Conservation (phyloP, 2,329 filamentous ascomycete genomes). For the Aspergillus versicolor region DNA sequence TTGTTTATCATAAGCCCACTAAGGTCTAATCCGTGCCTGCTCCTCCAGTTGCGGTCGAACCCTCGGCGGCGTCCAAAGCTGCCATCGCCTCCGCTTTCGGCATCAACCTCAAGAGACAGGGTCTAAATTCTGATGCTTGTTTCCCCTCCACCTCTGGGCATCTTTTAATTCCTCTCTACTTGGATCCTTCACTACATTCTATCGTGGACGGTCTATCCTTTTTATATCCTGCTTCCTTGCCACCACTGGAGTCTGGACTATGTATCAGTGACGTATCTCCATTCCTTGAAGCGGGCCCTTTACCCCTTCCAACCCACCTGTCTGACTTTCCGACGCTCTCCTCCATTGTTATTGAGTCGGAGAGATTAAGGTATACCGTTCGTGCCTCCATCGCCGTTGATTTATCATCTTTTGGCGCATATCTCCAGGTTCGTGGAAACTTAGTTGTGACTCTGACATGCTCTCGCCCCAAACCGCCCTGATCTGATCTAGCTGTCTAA, state of each 20-base stretch:
- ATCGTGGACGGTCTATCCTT: neutral
- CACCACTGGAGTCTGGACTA: constrained; percentile 16
- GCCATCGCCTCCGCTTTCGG: constrained; percentile 5
- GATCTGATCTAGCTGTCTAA: constrained; percentile 16
- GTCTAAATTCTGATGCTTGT: neutral
- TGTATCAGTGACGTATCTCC: constrained; percentile 27
- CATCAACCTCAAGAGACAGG: neutral
- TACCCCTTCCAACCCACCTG: constrained; percentile 18
- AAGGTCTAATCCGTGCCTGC: neutral
- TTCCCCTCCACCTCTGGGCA: neutral
- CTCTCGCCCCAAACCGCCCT: neutral
- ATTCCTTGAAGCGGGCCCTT: constrained; percentile 27
- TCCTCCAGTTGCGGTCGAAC: neutral
- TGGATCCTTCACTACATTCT: neutral
- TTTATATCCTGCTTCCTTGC: neutral
- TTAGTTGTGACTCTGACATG: constrained; percentile 3
- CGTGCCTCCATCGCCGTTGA: constrained; percentile 7
- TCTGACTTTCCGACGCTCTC: constrained; percentile 3
- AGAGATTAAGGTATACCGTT: constrained; percentile 14
- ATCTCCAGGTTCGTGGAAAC: constrained; percentile 15
- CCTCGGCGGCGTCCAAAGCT: neutral
- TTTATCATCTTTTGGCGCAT: constrained; percentile 9
- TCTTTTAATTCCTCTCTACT: constrained; percentile 1
- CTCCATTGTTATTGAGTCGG: constrained; percentile 6
- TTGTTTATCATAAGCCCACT: constrained; percentile 15